phyloP scores from a whole-genome alignment of 345 rosid genomes.

The Syzygium jambos region DNA sequence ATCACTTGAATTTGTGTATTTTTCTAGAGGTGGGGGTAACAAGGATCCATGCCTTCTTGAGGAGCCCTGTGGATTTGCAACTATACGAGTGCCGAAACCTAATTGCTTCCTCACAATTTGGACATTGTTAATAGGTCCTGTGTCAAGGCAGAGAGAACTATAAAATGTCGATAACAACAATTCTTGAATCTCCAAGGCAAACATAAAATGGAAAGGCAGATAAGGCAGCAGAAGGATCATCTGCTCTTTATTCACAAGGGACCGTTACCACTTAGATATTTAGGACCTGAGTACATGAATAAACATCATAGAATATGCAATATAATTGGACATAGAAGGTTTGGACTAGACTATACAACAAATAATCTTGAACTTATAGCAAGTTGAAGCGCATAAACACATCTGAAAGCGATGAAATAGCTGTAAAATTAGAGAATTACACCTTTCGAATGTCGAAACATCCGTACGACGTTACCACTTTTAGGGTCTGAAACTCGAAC shows the following conservation, averaged over 20 bases:
- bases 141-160: not conserved
- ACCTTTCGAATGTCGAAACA: conserved; percentile 64
- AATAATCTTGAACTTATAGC: not conserved
- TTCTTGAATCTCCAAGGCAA: not conserved
- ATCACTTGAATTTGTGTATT: conserved; percentile 34
- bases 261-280: not conserved
- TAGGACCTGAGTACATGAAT: not conserved
- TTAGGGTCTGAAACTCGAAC: conserved; percentile 60
- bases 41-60: conserved; percentile 37
- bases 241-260: not conserved
- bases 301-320: not conserved
- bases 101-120: conserved; percentile 34
- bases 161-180: not conserved
- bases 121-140: conserved; percentile 75
- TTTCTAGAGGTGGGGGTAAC: conserved; percentile 59
- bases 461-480: conserved; percentile 33
- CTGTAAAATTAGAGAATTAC: not conserved
- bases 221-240: not conserved
- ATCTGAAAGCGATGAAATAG: not conserved
- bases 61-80: conserved; percentile 24
- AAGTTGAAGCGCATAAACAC: not conserved
- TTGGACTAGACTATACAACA: not conserved
- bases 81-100: conserved; percentile 1
- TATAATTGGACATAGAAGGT: not conserved
- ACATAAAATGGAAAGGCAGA: not conserved